Base-by-base conservation (phyloP, 2,329 filamentous ascomycete species). In the Aspergillus quadricinctus region DNA sequence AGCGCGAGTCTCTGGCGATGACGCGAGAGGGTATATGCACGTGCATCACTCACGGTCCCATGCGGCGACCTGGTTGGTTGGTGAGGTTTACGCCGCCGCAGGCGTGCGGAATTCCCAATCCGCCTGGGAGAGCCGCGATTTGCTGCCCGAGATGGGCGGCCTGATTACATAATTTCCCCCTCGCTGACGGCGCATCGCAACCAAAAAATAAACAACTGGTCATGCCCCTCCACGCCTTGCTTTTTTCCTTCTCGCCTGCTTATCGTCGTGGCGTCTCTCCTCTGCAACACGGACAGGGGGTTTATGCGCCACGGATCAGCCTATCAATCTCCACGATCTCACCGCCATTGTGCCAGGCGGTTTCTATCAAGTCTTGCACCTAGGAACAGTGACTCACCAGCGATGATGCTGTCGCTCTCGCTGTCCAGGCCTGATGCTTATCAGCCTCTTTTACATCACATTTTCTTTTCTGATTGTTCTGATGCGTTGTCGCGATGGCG, bases 131-230 rank as follows among this genome's bases (percentile, higher is more conserved):
- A 6, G n/a, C 40, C 21, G 19, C 21, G 29, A 53, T 53, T 53
- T 37, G 51, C 51, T 53, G 51, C 51, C 51, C 37, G 14, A 53
- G 21, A 21, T 23, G 9, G 19, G 35, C 35, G 49, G 49, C 53
- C 54, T 48, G 55, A 57, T 64, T 64, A 63, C 54, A 43, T 64
- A 62, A 64, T 64, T 59, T 55, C 57, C 23, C 52, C 25, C 53
- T 63, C 62, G 62, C 62, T 54, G 57, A 57, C 57, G 61, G 62
- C 62, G 62, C 57, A 56, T 61, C 43, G 49, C 54, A 40, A 54
- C 37, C 50, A 57, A 62, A 48, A 48, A 25, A 41, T 35, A 14
- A 17, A 35, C 31, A 35, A 6, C 11, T 35, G 31, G 31, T 35
- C 31, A 35, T 35, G 4, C 31, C 31, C 31, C 31, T 35, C 31